These are phyloP conservation scores for Closterium sp. DNA, from an alignment of 139 green algal genomes.

Conservation along the genomic window DNA sequence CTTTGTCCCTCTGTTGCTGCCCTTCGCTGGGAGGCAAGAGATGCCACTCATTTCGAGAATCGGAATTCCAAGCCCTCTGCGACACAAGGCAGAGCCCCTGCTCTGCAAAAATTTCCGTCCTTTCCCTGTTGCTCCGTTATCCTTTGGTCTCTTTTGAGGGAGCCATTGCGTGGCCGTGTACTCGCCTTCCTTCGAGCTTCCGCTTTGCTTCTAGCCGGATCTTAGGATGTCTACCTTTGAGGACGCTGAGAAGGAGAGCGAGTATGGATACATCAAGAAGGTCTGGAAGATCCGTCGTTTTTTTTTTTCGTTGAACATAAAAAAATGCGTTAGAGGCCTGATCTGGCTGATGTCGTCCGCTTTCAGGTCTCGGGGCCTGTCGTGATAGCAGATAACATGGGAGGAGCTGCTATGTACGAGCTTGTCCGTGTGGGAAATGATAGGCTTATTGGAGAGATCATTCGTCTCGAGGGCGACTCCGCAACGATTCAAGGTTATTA, in stretches of 20 bases:
- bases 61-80: too few species aligned
- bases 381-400: conserved; percentile 93
- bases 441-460: conserved; percentile 98
- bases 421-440: conserved; percentile 92
- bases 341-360: background rate
- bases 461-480: conserved; percentile 93
- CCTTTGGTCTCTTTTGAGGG: background rate
- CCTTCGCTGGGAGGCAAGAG: too few species aligned
- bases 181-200: background rate
- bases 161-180: background rate
- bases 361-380: conserved; percentile 89
- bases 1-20: background rate
- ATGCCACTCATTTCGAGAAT: too few species aligned
- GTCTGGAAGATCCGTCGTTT: conserved; percentile 10
- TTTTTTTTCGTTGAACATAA: background rate
- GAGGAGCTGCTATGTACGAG: conserved; percentile 97
- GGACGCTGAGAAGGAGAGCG: conserved; percentile 47
- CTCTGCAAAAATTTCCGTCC: too few species aligned
- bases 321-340: background rate
- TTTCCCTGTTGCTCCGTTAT: too few species aligned
- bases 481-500: conserved; percentile 88
- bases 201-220: background rate
- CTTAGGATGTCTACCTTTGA: conserved; percentile 35
- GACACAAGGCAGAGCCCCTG: too few species aligned
- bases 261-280: conserved; percentile 56